Conservation (phyloP, 805 yeast genomes). For the Danielia oregonensis region DNA sequence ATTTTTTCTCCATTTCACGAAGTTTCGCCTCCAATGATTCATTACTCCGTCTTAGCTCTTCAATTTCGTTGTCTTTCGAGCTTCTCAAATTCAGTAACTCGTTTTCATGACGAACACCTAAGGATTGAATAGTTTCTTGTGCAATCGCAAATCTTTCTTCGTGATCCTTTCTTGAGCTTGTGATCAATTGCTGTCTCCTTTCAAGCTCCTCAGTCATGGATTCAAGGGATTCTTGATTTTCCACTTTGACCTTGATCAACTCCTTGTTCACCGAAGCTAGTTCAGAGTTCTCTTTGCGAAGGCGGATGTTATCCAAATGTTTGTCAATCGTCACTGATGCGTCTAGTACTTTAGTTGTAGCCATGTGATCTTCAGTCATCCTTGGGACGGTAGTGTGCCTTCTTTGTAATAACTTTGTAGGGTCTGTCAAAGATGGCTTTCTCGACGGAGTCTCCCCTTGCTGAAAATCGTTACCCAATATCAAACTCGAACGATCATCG, state of each 20-base stretch:
- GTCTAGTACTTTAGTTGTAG: constrained; percentile 23
- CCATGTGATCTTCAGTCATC: not conserved
- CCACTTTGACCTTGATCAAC: constrained; percentile 8
- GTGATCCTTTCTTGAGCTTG: constrained; percentile 6
- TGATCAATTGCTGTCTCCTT: constrained; percentile 2
- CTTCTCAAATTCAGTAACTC: constrained; percentile 3
- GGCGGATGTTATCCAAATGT: constrained; percentile 39
- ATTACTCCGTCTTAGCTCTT: constrained; percentile 2
- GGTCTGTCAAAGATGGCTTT: constrained; percentile 12
- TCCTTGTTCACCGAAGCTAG: constrained; percentile 2
- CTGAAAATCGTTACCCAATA: constrained; percentile 2
- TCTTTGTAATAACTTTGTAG: constrained; percentile 27
- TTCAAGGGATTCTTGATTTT: constrained; percentile 7
- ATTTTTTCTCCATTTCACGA: not conserved
- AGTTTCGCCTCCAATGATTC: not conserved
- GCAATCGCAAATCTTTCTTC: constrained; percentile 5
- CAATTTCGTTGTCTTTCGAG: constrained; percentile 10
- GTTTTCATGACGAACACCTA: constrained; percentile 10
- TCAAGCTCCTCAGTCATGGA: constrained; percentile 4
- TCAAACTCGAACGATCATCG: constrained; percentile 15
- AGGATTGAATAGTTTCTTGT: constrained; percentile 6
- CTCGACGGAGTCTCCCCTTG: constrained; percentile 3
- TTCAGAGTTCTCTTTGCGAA: constrained; percentile 29
- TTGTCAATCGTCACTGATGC: constrained; percentile 38
- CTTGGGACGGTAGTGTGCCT: not conserved